Conservation (phyloP, 371 early-diverging fungal species). For the Choanephora cucurbitarum region DNA sequence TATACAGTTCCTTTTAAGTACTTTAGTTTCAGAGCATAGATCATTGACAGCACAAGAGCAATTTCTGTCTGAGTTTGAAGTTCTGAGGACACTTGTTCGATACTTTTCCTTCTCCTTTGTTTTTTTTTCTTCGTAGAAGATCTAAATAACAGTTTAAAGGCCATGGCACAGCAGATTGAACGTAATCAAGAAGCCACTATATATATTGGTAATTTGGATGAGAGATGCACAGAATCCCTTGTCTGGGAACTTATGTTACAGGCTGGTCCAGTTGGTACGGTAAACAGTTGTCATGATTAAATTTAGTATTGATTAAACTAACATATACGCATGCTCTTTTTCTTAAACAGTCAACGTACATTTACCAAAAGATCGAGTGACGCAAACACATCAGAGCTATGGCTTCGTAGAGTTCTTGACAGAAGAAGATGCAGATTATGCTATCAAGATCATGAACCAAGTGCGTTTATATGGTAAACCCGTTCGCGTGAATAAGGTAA, state of each 20-base stretch:
- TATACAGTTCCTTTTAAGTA: no score
- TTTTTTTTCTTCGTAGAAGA: conserved; percentile 4
- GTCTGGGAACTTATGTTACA: conserved; percentile 98
- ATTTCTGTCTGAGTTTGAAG: no score
- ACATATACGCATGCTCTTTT: not conserved
- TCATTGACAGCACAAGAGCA: no score
- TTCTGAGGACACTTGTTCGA: no score
- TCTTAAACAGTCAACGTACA: conserved; percentile 80
- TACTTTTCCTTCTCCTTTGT: not conserved
- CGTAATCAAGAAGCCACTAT: conserved; percentile 96
- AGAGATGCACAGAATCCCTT: conserved; percentile 89
- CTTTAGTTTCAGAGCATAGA: no score
- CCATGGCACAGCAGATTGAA: conserved; percentile 57
- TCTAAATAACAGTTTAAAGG: not conserved
- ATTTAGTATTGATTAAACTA: not conserved
- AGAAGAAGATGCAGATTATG: conserved; percentile 97
- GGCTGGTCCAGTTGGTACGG: conserved; percentile 92
- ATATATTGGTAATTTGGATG: conserved; percentile 97
- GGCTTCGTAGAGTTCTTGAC: conserved; percentile 95
- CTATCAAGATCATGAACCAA: conserved; percentile 95
- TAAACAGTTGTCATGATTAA: not conserved
- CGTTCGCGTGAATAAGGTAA: conserved; percentile 92
- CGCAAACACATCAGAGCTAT: conserved; percentile 93
- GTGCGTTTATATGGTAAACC: conserved; percentile 95
- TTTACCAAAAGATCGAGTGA: conserved; percentile 96